Evolutionary conservation across 768 basidiomycete genomes (phyloP), one percentile per base, ranked within the genome.

Genomic region (Tubosaeta sp.): DNA sequence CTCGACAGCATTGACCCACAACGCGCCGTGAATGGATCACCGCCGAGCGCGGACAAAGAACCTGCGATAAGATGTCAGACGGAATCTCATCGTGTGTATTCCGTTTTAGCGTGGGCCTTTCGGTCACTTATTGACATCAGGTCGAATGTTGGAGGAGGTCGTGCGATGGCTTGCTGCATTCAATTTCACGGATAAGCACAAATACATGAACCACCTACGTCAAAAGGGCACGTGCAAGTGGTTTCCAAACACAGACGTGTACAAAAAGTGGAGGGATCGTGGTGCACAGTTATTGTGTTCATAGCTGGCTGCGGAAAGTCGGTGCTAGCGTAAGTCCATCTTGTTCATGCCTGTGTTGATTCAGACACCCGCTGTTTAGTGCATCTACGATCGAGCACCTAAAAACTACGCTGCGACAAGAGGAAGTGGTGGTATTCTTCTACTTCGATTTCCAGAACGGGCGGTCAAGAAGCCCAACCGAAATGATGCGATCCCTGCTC

Each of bases 401-500:
- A n/a, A n/a, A n/a, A n/a, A n/a, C n/a, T 52, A 29, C 43, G 8
- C 17, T 44, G 16, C 6, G 12, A 31, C 13, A 13, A 3, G 50
- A 33, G 2, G 50, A 51, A 45, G 50, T 42, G 1, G 7, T 51
- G 10, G 26, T 22, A 19, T 51, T 44, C n/a, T 46, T 52, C 38
- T 46, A 52, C n/a, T 52, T 44, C 12, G 51, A 52, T 42, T 46
- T 52, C 38, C 26, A 10, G 16, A 38, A 52, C 13, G 38, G 31
- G 10, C 43, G 44, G 27, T 38, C 51, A 9, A 46, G 37, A 4
- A 46, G 27, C 6, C 13, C 51, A 13, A 16, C 26, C 4, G 51
- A 46, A 31, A 4, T 52, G 16, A 45, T 52, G 51, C 51, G 51
- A n/a, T n/a, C n/a, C n/a, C n/a, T n/a, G n/a, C n/a, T n/a, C n/a